Conservation (phyloP, 306 rosid genomes). For the Vicia villosa region DNA sequence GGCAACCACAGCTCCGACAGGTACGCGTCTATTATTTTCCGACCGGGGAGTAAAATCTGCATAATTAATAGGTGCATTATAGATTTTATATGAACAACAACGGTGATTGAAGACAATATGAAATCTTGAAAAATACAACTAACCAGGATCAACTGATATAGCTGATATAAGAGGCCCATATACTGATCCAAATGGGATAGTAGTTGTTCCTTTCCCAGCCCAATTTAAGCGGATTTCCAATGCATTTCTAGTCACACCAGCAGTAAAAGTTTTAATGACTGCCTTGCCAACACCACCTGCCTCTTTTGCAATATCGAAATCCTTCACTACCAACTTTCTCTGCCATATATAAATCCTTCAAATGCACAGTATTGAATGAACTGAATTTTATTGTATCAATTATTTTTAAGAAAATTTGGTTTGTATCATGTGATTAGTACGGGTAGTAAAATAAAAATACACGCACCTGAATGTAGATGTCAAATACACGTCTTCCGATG, state of each 20-base stretch:
- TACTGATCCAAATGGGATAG: slow-evolving; percentile 39
- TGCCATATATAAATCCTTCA: slow-evolving; percentile 5
- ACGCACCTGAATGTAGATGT: slow-evolving; percentile 59
- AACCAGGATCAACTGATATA: slow-evolving; percentile 19
- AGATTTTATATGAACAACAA: not conserved
- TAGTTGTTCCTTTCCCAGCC: slow-evolving; percentile 57
- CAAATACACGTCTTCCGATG: slow-evolving; percentile 59
- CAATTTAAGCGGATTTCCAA: slow-evolving; percentile 37
- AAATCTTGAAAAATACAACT: not conserved
- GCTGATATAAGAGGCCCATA: slow-evolving; percentile 55
- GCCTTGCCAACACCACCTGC: slow-evolving; percentile 43
- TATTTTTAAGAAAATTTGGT: slow-evolving; percentile 20
- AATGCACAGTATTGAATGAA: not conserved
- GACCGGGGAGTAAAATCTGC: slow-evolving; percentile 45
- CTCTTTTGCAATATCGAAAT: slow-evolving; percentile 46
- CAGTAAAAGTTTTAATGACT: not conserved
- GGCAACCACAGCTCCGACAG: slow-evolving; percentile 41
- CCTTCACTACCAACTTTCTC: slow-evolving; percentile 31
- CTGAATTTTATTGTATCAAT: slow-evolving; percentile 1
- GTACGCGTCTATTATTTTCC: slow-evolving; percentile 17
- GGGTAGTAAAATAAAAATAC: not conserved
- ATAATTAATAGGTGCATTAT: not conserved
- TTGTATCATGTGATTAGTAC: no score
- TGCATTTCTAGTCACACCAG: slow-evolving; percentile 16
- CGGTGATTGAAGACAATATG: not conserved